These are phyloP conservation scores for Acrocalymma vagum DNA, from an alignment of 2,329 filamentous ascomycete species.

Conservation along the genomic window DNA sequence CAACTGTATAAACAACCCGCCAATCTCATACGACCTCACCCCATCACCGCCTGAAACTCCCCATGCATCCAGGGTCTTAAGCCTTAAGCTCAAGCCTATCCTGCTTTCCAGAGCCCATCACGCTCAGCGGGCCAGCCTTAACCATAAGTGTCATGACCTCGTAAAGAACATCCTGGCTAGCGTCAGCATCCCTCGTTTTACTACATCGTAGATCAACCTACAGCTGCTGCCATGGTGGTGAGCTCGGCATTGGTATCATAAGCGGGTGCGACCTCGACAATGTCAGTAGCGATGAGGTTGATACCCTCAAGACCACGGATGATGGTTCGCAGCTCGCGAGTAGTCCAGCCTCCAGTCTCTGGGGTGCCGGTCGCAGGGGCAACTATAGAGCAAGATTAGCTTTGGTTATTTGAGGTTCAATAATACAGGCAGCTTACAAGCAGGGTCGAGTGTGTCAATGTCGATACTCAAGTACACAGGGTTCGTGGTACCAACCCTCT, in stretches of 20 bases:
- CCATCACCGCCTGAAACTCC: neutral
- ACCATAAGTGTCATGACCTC: conserved; percentile 86
- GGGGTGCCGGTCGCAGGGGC: conserved; percentile 79
- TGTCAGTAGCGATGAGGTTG: conserved; percentile 74
- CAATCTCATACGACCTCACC: neutral
- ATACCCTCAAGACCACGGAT: conserved; percentile 73
- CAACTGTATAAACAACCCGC: neutral
- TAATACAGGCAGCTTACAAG: conserved; percentile 60
- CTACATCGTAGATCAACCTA: conserved; percentile 20
- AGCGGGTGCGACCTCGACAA: conserved; percentile 77
- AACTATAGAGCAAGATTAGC: conserved; percentile 51
- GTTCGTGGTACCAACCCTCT: conserved; percentile 75
- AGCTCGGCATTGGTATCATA: conserved; percentile 77
- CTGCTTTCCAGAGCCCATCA: conserved; percentile 47
- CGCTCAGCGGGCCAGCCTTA: conserved; percentile 75
- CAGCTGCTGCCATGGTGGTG: conserved; percentile 77
- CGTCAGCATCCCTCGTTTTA: conserved; percentile 12
- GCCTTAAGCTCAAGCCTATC: conserved; percentile 35
- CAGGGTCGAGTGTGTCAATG: conserved; percentile 88
- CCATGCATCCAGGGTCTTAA: too few relatives aligned
- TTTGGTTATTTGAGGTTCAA: neutral
- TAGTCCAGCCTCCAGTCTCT: conserved; percentile 80
- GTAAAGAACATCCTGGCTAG: conserved; percentile 66
- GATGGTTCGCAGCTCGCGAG: conserved; percentile 76
- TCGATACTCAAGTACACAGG: conserved; percentile 86